Percentiles rank a stretch among this genome's conserved stretches.
Conservation (phyloP, 2,329 filamentous ascomycete species). For the Aspergillus ochraceoroseus region DNA sequence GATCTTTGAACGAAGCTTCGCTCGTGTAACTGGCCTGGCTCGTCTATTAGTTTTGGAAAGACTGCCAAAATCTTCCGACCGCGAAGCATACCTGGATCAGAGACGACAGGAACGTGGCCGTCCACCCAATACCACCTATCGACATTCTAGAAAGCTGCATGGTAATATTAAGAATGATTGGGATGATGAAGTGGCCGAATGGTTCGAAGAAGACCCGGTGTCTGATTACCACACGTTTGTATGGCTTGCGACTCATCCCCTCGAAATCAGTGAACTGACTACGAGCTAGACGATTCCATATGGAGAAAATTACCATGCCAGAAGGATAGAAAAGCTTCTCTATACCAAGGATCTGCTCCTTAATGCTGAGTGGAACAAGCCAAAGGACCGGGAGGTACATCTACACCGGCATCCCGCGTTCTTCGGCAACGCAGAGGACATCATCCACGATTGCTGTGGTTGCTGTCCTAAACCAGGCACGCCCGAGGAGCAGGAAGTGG, state of each 20-base stretch:
- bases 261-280: neutral
- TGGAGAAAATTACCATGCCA: constrained; percentile 37
- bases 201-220: constrained; percentile 70
- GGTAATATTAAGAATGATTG: constrained; percentile 73
- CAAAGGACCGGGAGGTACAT: constrained; percentile 67
- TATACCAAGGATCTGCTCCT: constrained; percentile 77
- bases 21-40: constrained; percentile 69
- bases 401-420: constrained; percentile 82
- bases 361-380: constrained; percentile 81
- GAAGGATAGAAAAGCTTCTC: constrained; percentile 70
- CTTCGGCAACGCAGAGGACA: constrained; percentile 69
- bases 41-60: constrained; percentile 74
- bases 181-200: constrained; percentile 78
- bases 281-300: constrained; percentile 35
- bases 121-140: constrained; percentile 48
- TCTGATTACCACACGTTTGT: constrained; percentile 74
- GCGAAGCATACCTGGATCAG: constrained; percentile 66
- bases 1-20: constrained; percentile 78
- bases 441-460: constrained; percentile 77
- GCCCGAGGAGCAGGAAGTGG: constrained; percentile 64
- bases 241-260: constrained; percentile 48
- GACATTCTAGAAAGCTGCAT: constrained; percentile 42
- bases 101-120: constrained; percentile 68
- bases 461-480: constrained; percentile 66
- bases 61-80: constrained; percentile 62